These are phyloP conservation scores for Cordyceps fumosorosea DNA, from an alignment of 2,329 filamentous ascomycete genomes.

Conservation along the genomic window DNA sequence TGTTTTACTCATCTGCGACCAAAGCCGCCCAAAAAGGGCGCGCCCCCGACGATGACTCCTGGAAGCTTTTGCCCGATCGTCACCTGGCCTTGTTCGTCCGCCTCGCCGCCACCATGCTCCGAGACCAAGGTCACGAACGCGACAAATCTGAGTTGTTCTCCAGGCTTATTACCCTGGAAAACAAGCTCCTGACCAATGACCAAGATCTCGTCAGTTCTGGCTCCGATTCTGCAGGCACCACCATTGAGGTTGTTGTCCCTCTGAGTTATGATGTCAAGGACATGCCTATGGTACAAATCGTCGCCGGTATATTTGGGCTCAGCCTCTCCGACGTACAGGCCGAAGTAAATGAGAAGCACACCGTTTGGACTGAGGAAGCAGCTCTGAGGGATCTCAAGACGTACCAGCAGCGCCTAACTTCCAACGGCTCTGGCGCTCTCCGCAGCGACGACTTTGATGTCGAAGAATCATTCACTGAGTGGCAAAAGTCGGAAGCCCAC, in stretches of 20 bases:
- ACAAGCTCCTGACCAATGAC: conserved; percentile 88
- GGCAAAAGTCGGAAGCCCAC: conserved; percentile 84
- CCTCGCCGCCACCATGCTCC: conserved; percentile 71
- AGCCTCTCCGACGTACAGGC: conserved; percentile 73
- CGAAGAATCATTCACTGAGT: conserved; percentile 79
- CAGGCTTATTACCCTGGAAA: conserved; percentile 76
- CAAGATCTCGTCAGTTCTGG: conserved; percentile 60
- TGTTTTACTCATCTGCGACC: conserved; percentile 92
- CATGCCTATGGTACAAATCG: conserved; percentile 86
- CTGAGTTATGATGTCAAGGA: conserved; percentile 91
- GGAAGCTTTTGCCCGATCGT: conserved; percentile 87
- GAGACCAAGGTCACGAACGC: conserved; percentile 76
- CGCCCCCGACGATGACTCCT: conserved; percentile 75
- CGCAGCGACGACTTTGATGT: conserved; percentile 81
- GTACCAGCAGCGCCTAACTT: conserved; percentile 83
- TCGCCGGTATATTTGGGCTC: conserved; percentile 79
- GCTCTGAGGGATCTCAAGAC: conserved; percentile 86
- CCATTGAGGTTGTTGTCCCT: conserved; percentile 75
- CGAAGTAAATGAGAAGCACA: conserved; percentile 77
- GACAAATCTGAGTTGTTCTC: conserved; percentile 79
- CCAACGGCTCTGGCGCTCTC: conserved; percentile 70
- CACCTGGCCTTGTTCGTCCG: conserved; percentile 93
- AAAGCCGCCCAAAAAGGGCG: conserved; percentile 71
- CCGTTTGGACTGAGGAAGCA: conserved; percentile 83
- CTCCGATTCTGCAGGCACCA: conserved; percentile 34